phyloP scores from a whole-genome alignment of 306 rosid species.

The Pachyrhizus erosus region DNA sequence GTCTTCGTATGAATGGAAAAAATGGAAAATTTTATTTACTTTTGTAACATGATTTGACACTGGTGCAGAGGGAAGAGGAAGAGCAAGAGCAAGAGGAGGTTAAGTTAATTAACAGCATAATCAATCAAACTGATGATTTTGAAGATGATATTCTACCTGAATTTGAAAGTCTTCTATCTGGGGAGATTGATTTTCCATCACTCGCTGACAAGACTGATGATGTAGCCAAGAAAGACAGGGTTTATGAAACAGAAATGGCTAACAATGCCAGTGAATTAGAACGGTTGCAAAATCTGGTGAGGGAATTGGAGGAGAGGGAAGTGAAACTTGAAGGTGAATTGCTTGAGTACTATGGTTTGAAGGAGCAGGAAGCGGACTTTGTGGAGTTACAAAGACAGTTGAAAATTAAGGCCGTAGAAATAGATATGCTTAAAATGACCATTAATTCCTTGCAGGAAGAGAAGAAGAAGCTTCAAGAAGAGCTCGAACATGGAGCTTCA shows the following conservation, averaged over 20 bases:
- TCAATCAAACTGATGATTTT: slow-evolving; percentile 56
- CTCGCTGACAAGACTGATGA: slow-evolving; percentile 42
- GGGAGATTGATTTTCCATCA: slow-evolving; percentile 70
- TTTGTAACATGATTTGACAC: slow-evolving; percentile 33
- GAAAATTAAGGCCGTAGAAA: slow-evolving; percentile 67
- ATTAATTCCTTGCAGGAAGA: slow-evolving; percentile 74
- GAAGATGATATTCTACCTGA: slow-evolving; percentile 72
- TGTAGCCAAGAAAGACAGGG: slow-evolving; percentile 49
- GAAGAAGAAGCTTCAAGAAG: slow-evolving; percentile 79
- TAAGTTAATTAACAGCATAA: slow-evolving; percentile 68
- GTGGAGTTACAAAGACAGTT: slow-evolving; percentile 70
- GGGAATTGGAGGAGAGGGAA: slow-evolving; percentile 89
- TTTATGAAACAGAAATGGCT: slow-evolving; percentile 72
- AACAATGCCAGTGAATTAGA: slow-evolving; percentile 74
- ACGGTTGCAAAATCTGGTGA: slow-evolving; percentile 60
- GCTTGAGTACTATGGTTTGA: slow-evolving; percentile 77
- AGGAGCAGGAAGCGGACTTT: slow-evolving; percentile 70
- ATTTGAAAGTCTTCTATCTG: slow-evolving; percentile 66
- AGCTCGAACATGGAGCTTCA: slow-evolving; percentile 53
- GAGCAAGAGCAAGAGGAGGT: slow-evolving; percentile 77
- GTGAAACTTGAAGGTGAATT: slow-evolving; percentile 79
- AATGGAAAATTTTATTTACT: slow-evolving; percentile 25
- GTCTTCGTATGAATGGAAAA: neutral
- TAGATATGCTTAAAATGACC: slow-evolving; percentile 70
- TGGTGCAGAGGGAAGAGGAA: slow-evolving; percentile 63